Evolutionary conservation across 805 yeast genomes (phyloP), one percentile per base, ranked within the genome.

Genomic region (Lipomyces chichibuensis): DNA sequence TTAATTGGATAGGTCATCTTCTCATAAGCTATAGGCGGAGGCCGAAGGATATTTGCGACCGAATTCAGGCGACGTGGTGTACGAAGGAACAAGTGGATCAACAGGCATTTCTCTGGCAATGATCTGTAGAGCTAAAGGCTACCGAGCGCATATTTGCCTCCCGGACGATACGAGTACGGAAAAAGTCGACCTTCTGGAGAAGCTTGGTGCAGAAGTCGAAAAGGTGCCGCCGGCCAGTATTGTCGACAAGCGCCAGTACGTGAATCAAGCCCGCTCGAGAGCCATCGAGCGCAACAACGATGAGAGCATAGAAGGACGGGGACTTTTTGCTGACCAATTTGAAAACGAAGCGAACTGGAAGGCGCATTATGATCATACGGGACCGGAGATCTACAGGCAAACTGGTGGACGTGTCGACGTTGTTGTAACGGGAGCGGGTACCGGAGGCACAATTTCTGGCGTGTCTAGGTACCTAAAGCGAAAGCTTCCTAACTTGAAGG

Each of bases 391-490:
- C n/a, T 89, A 84, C 81, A 69, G 77, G 25, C 98, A 95, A 75
- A 82, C 88, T 80, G 80, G 84, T 9, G 87, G 87, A 14, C 70
- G 80, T 1, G 74, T 94, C 8, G 96, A 92, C 75, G 87, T 83
- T 59, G 92, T 94, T 76, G 87, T 95, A 54, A 85, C 94, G 1
- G 98, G 98, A 0, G 90, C 97, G 43, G 99, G 99, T 7, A 94
- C 99, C 0, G 99, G 95, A 61, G 99, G 99, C 65, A 95, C 99
- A 1, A 91, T 94, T 57, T 83, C 96, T n/a, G 99, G 99, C 64
- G 92, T 92, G 35, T 85, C 96, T 2, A 83, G 83, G 67, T 95
- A 83, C 77, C 82, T 94, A 73, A 91, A 88, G 74, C 85, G 82
- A 63, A 75, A 80, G 49, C 74, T 81, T 20, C 75, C 81, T 0